Conservation (phyloP, 306 rosid species). For the Crotalaria pallida region DNA sequence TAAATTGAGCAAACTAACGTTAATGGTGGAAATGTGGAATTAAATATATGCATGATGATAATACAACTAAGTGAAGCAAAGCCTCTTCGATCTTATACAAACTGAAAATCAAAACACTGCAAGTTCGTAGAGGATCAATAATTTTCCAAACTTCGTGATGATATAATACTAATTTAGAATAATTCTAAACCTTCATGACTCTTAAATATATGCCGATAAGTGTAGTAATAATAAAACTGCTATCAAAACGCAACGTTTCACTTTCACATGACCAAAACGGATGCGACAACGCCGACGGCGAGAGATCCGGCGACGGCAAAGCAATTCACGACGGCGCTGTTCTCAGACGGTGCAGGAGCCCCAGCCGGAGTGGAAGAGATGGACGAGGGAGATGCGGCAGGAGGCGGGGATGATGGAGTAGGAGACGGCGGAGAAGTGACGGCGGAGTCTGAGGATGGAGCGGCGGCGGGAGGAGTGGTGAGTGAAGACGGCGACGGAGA, state of each 20-base stretch:
- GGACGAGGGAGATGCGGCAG: slow-evolving; percentile 19
- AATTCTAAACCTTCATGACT: no score
- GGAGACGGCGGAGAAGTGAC: slow-evolving; percentile 22
- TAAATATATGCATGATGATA: no score
- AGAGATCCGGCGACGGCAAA: slow-evolving; percentile 30
- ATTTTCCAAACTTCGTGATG: background rate
- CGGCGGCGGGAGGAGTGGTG: background rate
- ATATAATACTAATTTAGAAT: no score
- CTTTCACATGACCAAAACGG: slow-evolving; percentile 30
- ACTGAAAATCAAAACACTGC: background rate
- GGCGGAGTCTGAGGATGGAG: background rate
- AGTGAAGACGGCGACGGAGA: background rate
- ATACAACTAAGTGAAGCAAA: no score
- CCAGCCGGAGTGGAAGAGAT: slow-evolving; percentile 28
- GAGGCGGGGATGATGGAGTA: background rate
- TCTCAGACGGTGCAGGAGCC: slow-evolving; percentile 22
- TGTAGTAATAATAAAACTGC: background rate
- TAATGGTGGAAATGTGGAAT: no score
- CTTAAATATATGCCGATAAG: background rate
- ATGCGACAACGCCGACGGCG: slow-evolving; percentile 16
- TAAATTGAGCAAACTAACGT: no score
- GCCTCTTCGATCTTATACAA: background rate
- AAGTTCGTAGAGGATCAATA: background rate
- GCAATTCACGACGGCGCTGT: background rate
- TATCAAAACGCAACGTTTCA: slow-evolving; percentile 6